phyloP scores from a whole-genome alignment of 148 eudicot genomes.

The Dysphania ambrosioides region DNA sequence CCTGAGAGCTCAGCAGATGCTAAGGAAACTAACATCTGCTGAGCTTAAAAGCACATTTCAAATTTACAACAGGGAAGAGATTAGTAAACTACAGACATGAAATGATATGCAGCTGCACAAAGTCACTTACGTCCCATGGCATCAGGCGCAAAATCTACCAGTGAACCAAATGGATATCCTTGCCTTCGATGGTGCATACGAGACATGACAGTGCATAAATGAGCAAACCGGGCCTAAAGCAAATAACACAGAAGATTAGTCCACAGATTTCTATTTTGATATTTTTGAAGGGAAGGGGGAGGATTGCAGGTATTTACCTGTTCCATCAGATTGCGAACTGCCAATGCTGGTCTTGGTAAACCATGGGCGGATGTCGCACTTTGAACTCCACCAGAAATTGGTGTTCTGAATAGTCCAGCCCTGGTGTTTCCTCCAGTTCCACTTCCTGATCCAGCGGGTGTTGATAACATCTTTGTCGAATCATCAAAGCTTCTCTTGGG shows the following conservation, averaged over 20 bases:
- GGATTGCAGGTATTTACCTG: conserved; percentile 43
- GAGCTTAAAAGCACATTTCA: background rate
- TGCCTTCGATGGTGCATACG: conserved; percentile 96
- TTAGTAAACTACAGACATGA: background rate
- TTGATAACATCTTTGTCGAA: conserved; percentile 29
- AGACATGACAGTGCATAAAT: conserved; percentile 93
- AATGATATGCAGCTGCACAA: background rate
- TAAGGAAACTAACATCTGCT: background rate
- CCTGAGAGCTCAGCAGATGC: too few relatives aligned
- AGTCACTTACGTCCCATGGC: conserved; percentile 87
- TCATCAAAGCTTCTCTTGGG: too few relatives aligned
- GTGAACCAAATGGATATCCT: conserved; percentile 96
- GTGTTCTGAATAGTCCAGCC: conserved; percentile 95
- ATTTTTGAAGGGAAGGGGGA: too few relatives aligned
- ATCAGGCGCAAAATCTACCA: conserved; percentile 98
- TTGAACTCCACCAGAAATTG: conserved; percentile 98
- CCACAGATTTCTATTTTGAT: background rate
- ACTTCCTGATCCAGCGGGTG: conserved; percentile 32
- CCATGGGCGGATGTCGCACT: conserved; percentile 99
- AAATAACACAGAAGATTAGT: conserved; percentile 12
- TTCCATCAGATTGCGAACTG: conserved; percentile 97
- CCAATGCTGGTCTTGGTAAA: conserved; percentile 88
- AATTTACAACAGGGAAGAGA: background rate
- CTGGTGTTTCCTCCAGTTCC: conserved; percentile 49
- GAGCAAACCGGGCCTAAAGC: conserved; percentile 90